Evolutionary conservation across 75 land plant species (phyloP), one percentile per base, ranked within the genome.

Genomic region (Cunninghamia lanceolata): DNA sequence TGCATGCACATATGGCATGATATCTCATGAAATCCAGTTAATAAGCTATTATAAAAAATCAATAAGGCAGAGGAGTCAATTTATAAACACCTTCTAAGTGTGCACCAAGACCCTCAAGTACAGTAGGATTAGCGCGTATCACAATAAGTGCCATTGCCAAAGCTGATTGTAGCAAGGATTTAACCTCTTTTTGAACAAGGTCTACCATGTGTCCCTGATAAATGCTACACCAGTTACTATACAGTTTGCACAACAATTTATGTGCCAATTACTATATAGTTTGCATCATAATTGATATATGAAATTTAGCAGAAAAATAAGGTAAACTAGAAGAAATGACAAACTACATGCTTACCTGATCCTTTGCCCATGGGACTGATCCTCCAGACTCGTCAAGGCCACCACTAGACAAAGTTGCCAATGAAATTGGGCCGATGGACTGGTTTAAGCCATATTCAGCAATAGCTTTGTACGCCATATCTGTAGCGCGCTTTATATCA

Each of bases 381-480:
- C 93, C 91, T 53, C 99, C 99, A 86, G 99, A 94, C 38, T 98
- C 99, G 85, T 98, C 99, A 40, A 98, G 93, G 32, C 99, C 99
- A 59, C 99, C 99, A 84, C 95, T 94, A 50, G 99, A 95, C 70
- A 98, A 89, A 54, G 97, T 98, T 36, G 95, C 89, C 40, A 98
- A 13, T 53, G 99, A 96, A 53, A 98, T 86, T 73, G 99, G 99
- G 39, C 99, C 99, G 56, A 98, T 90, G 13, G 90, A 90, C 71
- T 94, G 88, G 84, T 93, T 96, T 36, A 98, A 94, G 28, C 99
- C 99, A 93, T 96, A 98, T 82, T 98, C 99, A 77, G 99, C 99
- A 47, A 98, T 93, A 66, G 99, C 99, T 85, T 98, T 98, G 83
- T 98, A 98, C 17, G 99, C 99, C 95, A 98, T 91, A 86, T 98